Evolutionary conservation across 2,329 filamentous ascomycete genomes (phyloP), one percentile per base, ranked within the genome.

Genomic region (Apiospora pterosperma): DNA sequence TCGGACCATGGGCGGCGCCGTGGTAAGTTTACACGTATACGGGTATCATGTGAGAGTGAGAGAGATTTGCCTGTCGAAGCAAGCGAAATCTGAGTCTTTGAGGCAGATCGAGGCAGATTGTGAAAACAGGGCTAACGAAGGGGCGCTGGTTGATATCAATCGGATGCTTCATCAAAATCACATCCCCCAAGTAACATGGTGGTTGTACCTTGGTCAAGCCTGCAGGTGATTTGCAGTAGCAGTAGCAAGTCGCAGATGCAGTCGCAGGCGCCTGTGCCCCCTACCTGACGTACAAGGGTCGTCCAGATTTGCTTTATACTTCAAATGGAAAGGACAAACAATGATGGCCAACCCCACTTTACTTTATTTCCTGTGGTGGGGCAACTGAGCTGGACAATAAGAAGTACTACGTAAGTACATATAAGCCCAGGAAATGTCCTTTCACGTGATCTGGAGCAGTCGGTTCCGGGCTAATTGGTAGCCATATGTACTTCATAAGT

Each of bases 161-260:
- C n/a, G n/a, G n/a, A n/a, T n/a, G n/a, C n/a, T n/a, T n/a, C n/a
- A n/a, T n/a, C n/a, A n/a, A n/a, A n/a, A n/a, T n/a, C n/a, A n/a
- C n/a, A n/a, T n/a, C n/a, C n/a, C n/a, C n/a, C n/a, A n/a, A n/a
- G n/a, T n/a, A n/a, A n/a, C n/a, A n/a, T n/a, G n/a, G n/a, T n/a
- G n/a, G n/a, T n/a, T n/a, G n/a, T n/a, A n/a, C n/a, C n/a, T n/a
- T n/a, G n/a, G n/a, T n/a, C n/a, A n/a, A n/a, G 16, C 16, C 28
- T 55, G 48, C 48, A 55, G 48, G 19, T 55, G 48, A 55, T 55
- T 55, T n/a, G 48, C 48, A 55, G 48, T 55, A 16, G 48, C 48
- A 28, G 28, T 55, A 16, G 16, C 8, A n/a, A 34, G 48, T 31
- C 28, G 48, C 41, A 42, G 41, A n/a, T n/a, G 16, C 8, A 34